Evolutionary conservation across 1,139 yeast genomes (phyloP).

Genomic region (Taphrina betulina): DNA sequence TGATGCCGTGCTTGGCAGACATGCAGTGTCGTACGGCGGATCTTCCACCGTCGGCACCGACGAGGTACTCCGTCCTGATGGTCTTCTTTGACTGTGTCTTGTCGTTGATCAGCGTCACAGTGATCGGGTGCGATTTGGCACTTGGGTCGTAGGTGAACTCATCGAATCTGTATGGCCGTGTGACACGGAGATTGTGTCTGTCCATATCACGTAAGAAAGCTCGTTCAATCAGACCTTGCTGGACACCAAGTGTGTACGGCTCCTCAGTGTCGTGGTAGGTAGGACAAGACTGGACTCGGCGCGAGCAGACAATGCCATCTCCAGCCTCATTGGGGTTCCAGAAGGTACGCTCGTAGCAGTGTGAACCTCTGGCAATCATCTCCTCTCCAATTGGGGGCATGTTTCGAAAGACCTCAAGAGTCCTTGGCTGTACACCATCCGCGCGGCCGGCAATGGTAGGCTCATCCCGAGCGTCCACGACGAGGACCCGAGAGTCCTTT

Average conservation of each 20-base stretch:
- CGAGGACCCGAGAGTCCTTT: slow-evolving; percentile 43
- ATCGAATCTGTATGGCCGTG: slow-evolving; percentile 33
- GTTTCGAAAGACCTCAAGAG: slow-evolving; percentile 45
- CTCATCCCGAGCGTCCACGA: slow-evolving; percentile 45
- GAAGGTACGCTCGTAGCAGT: slow-evolving; percentile 43
- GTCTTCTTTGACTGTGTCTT: slow-evolving; percentile 24
- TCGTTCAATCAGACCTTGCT: slow-evolving; percentile 40
- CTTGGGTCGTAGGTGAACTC: slow-evolving; percentile 38
- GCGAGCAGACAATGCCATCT: slow-evolving; percentile 35
- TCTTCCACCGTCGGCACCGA: slow-evolving; percentile 49
- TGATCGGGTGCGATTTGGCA: slow-evolving; percentile 44
- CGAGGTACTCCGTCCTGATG: slow-evolving; percentile 45
- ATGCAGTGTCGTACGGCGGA: slow-evolving; percentile 46
- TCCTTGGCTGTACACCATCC: slow-evolving; percentile 46
- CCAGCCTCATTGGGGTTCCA: slow-evolving; percentile 42
- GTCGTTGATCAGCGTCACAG: slow-evolving; percentile 40
- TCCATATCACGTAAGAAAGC: slow-evolving; percentile 39
- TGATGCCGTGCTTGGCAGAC: slow-evolving; percentile 37
- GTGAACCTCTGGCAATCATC: slow-evolving; percentile 45
- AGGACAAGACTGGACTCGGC: slow-evolving; percentile 36
- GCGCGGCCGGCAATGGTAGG: slow-evolving; percentile 47
- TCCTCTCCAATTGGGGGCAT: slow-evolving; percentile 44
- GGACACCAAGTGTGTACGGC: slow-evolving; percentile 10
- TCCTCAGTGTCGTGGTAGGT: slow-evolving; percentile 35
- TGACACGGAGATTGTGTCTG: slow-evolving; percentile 36